Evolutionary conservation across 495 filamentous ascomycete species (phyloP).

Genomic region (Thermochaetoides thermophila): DNA sequence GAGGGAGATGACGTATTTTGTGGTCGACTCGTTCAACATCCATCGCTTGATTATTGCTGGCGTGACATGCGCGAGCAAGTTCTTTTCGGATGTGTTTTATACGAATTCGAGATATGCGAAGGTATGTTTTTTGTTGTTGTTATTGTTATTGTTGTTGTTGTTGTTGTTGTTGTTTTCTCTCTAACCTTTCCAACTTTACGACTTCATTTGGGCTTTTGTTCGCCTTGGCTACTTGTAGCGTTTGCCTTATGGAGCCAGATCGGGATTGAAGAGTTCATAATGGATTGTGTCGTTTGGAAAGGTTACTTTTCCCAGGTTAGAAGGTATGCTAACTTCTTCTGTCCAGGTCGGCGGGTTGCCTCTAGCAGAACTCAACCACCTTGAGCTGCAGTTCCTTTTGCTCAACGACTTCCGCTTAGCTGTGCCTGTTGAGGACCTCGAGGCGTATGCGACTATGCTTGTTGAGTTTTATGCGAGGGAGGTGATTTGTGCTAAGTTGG

Average conservation of each 20-base stretch:
- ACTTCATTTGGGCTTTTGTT: constrained; percentile 1
- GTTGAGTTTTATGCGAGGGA: constrained; percentile 96
- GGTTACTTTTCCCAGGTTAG: no score
- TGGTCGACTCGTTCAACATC: constrained; percentile 98
- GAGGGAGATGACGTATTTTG: constrained; percentile 49
- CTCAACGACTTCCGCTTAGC: constrained; percentile 95
- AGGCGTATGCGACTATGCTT: constrained; percentile 96
- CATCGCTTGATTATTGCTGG: constrained; percentile 93
- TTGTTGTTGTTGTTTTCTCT: background rate
- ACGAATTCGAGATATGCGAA: constrained; percentile 99
- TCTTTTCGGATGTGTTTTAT: constrained; percentile 99
- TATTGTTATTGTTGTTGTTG: no score
- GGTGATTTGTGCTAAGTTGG: constrained; percentile 46
- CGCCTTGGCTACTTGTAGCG: no score
- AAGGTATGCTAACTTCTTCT: background rate
- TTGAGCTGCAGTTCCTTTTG: constrained; percentile 91
- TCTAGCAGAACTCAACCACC: constrained; percentile 90
- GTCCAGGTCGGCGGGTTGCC: constrained; percentile 84
- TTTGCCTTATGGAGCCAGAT: no score
- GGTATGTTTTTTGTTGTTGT: constrained; percentile 37
- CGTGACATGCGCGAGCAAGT: constrained; percentile 97
- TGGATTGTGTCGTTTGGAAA: no score
- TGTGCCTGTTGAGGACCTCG: constrained; percentile 86
- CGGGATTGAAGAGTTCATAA: no score
- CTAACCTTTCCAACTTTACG: background rate